Conservation (phyloP, 1,284 basidiomycete genomes). For the Trametes pubescens region DNA sequence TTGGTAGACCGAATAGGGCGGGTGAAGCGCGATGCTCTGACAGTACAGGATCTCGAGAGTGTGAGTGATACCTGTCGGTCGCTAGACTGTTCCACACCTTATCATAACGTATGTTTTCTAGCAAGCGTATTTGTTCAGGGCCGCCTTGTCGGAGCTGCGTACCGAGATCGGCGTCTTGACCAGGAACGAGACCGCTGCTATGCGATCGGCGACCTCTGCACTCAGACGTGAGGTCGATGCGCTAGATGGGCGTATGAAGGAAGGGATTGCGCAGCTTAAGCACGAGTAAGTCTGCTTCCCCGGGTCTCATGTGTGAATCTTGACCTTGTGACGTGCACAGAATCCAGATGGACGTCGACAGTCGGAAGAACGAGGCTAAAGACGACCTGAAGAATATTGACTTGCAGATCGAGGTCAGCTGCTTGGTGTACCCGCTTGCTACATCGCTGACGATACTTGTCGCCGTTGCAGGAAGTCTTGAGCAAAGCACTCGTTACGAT, state of each 20-base stretch:
- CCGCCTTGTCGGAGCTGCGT: constrained; percentile 91
- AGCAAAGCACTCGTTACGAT: constrained; percentile 87
- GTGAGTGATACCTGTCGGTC: constrained; percentile 55
- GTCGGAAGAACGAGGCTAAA: constrained; percentile 92
- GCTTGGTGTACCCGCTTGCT: neutral
- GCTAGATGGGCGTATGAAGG: constrained; percentile 92
- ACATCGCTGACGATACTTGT: neutral
- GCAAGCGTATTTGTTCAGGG: constrained; percentile 97
- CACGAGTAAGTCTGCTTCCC: constrained; percentile 73
- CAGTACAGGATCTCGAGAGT: constrained; percentile 89
- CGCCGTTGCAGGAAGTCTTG: constrained; percentile 72
- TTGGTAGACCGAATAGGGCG: constrained; percentile 81
- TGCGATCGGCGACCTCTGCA: constrained; percentile 78
- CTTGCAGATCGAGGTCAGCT: constrained; percentile 84
- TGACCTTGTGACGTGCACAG: constrained; percentile 46
- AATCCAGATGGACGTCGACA: constrained; percentile 96
- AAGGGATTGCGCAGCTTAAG: constrained; percentile 88
- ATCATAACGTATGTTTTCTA: constrained; percentile 41
- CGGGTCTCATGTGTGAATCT: no score
- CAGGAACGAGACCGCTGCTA: constrained; percentile 85
- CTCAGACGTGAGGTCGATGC: constrained; percentile 91
- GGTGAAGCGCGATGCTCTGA: constrained; percentile 79
- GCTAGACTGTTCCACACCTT: no score
- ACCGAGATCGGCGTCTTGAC: constrained; percentile 88
- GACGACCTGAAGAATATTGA: constrained; percentile 89